phyloP scores from a whole-genome alignment of 148 eudicot genomes.

The Chenopodium suecicum region DNA sequence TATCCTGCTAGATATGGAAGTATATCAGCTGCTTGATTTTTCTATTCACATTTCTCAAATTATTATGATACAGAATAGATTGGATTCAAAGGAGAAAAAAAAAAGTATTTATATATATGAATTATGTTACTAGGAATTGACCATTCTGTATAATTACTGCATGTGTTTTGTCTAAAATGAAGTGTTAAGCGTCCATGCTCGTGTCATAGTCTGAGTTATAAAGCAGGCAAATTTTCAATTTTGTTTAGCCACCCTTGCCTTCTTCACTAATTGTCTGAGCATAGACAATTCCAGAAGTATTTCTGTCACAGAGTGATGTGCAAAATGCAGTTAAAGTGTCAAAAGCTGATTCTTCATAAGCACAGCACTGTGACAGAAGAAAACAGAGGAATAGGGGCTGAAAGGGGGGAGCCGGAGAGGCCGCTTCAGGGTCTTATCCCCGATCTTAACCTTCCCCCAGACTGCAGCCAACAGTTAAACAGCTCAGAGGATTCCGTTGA shows the following conservation, averaged over 20 bases:
- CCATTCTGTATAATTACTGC: not conserved
- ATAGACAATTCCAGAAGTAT: not conserved
- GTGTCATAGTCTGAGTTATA: not conserved
- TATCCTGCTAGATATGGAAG: not conserved
- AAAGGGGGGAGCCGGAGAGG: too few relatives aligned
- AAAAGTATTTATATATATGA: too few relatives aligned
- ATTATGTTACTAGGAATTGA: not conserved
- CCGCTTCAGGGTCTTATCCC: too few relatives aligned
- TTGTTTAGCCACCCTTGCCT: not conserved
- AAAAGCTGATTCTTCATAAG: not conserved
- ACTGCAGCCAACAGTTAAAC: not conserved
- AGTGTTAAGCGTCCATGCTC: not conserved
- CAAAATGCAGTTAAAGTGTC: constrained; percentile 4
- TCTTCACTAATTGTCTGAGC: not conserved
- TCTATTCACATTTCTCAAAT: not conserved
- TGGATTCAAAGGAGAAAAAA: not conserved
- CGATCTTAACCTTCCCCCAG: too few relatives aligned
- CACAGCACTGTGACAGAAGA: not conserved
- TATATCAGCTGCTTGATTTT: not conserved
- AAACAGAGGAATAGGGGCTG: not conserved
- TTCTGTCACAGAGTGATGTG: constrained; percentile 9
- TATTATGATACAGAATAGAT: too few relatives aligned
- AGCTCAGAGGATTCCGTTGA: not conserved
- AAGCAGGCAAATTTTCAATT: not conserved
- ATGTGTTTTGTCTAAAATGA: not conserved